Base-by-base conservation (phyloP, 2,329 filamentous ascomycete genomes). In the Colletotrichum sp. region DNA sequence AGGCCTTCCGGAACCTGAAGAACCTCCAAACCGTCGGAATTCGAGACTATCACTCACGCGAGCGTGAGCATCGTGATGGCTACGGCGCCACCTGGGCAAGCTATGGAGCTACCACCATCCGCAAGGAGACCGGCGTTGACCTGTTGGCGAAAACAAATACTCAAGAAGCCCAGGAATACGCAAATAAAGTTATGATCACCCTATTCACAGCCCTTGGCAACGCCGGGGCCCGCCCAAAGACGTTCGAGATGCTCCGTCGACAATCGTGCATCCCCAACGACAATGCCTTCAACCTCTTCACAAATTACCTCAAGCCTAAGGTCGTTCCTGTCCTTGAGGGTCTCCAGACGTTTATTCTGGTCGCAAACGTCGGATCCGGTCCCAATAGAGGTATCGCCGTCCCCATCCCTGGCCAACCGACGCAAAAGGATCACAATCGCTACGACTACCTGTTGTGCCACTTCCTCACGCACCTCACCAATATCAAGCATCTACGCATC, bases 1-100 rank as follows among this genome's bases (percentile, higher is more conserved):
- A 90, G 36, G 92, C 91, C 3, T 90, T 94, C 68, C 79, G 81
- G 12, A 88, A 89, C 39, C 85, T 94, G 6, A 80, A 82, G 1
- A 90, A 90, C 70, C 87, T 94, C 7, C 83, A 89, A 34, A 90
- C 87, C 0, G 81, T 94, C 16, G 89, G 91, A 28, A 83, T 94
- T 28, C 88, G 92, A 22, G 91, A 94, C 79, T 93, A 90, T 82
- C 85, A 89, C 79, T 89, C 89, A 0, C 27, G 6, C 1, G 86
- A 81, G 12, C 89, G 91, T 6, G 11, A 30, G 7, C 80, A 79
- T 15, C 88, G 92, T 5, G 92, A 94, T 64, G 84, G 84, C 3
- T 63, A 36, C 1, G 22, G 74, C 15, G 79, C 78, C 0, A 71
- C 78, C 1, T 93, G 92, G 92, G 83, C 81, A 9, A 91, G 91